Percentiles rank a stretch among this genome's conserved stretches.
phyloP scores from a whole-genome alignment of 1,139 yeast genomes.

The Saccharomyces hybrid region DNA sequence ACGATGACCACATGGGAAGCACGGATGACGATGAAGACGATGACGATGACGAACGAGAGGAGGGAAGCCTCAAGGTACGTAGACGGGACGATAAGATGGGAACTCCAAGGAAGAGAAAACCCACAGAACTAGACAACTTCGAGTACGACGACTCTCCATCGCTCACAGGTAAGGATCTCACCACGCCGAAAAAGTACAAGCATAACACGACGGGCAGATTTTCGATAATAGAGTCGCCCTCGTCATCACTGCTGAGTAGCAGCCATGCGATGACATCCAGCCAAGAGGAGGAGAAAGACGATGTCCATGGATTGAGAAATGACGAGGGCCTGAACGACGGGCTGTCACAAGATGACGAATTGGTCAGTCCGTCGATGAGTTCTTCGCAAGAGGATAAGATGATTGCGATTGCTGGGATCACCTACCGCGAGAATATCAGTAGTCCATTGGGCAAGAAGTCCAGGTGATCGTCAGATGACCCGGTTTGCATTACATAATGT shows the following conservation, averaged over 20 bases:
- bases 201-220: conserved; percentile 3
- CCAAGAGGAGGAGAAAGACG: background rate
- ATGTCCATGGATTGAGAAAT: background rate
- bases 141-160: conserved; percentile 12
- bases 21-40: conserved; percentile 10
- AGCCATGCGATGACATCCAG: background rate
- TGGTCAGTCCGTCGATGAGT: background rate
- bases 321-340: background rate
- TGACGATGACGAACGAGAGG: conserved; percentile 9
- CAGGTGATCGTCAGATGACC: background rate
- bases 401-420: conserved; percentile 1
- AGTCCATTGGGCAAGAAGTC: conserved; percentile 7
- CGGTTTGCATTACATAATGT: too few relatives aligned
- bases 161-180: conserved; percentile 5
- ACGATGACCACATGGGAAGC: conserved; percentile 13
- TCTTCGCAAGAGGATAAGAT: background rate
- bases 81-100: conserved; percentile 2
- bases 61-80: background rate
- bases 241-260: background rate
- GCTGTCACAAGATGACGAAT: background rate
- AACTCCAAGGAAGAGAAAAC: conserved; percentile 20
- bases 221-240: background rate
- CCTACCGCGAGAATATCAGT: conserved; percentile 1
- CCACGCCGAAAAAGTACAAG: conserved; percentile 23
- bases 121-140: conserved; percentile 23